phyloP scores from a whole-genome alignment of 73 alveolate genomes.

The Paramecium tetraurelia region DNA sequence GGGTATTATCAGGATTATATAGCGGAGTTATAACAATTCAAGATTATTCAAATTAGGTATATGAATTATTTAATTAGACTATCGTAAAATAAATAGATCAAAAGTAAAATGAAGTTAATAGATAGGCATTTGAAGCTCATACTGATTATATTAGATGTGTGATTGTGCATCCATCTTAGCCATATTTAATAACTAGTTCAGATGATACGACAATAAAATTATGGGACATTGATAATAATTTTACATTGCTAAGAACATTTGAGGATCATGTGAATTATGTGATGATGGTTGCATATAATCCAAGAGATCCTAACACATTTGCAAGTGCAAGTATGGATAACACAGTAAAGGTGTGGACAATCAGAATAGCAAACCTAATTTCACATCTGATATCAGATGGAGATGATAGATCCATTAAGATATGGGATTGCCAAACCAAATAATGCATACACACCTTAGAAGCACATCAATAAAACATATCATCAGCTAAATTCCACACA shows the following conservation, averaged over 20 bases:
- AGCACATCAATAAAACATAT: constrained; percentile 91
- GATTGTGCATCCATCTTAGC: constrained; percentile 93
- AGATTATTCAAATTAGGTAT: constrained; percentile 75
- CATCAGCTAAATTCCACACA: constrained; percentile 96
- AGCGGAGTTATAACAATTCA: constrained; percentile 96
- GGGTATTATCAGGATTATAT: constrained; percentile 97
- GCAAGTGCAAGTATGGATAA: constrained; percentile 94
- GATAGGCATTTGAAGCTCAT: constrained; percentile 85
- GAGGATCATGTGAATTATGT: constrained; percentile 99
- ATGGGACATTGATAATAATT: constrained; percentile 98
- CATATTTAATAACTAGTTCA: constrained; percentile 94
- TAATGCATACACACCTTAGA: constrained; percentile 92
- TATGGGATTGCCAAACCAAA: constrained; percentile 99
- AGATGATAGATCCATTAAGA: constrained; percentile 97
- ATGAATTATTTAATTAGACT: constrained; percentile 66
- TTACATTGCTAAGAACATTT: constrained; percentile 85
- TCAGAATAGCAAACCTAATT: constrained; percentile 81
- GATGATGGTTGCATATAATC: constrained; percentile 89
- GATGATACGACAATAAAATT: constrained; percentile 95
- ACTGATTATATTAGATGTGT: constrained; percentile 95
- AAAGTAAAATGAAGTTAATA: constrained; percentile 58
- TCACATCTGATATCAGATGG: constrained; percentile 96
- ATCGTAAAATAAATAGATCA: constrained; percentile 77
- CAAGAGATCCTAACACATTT: constrained; percentile 93
- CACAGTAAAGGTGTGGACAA: constrained; percentile 71